Base-by-base conservation (phyloP, 2,329 filamentous ascomycete genomes). In the Colletotrichum scovillei region DNA sequence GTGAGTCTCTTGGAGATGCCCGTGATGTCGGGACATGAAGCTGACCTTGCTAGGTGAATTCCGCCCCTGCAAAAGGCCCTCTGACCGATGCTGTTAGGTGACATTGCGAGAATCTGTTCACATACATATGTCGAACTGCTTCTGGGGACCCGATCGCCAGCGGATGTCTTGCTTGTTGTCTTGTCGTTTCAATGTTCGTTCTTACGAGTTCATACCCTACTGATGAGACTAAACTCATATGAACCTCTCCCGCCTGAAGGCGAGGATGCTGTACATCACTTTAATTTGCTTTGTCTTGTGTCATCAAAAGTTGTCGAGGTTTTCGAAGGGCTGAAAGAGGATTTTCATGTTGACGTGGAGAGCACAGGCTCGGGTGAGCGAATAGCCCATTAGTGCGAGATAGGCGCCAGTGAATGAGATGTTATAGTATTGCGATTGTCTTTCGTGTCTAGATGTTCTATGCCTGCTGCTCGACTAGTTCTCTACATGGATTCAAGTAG, bases 131-230 rank as follows among this genome's bases (percentile, higher is more conserved):
- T 32, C 46, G 46, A 42, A 22, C 26, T 26, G 4, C 28, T 24
- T 5, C 19, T 38, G 22, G 6, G n/a, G 8, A 19, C 11, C 11
- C 14, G 12, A 35, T 12, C 46, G 28, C 62, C 19, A 46, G 46
- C 32, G 5, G 52, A 55, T 42, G 32, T 28, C 19, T 22, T 22
- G 16, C 49, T 55, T 30, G n/a, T 28, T 11, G 22, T 14, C n/a
- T n/a, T 30, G 24, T 56, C 32, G 32, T 65, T 57, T 46, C 28
- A 24, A 7, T 9, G 11, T n/a, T 49, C 12, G 26, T 49, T 55
- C 63, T 38, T 70, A 52, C 32, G n/a, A 55, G 53, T 30, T 64
- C 69, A 72, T 72, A 55, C 65, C 66, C 42, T 66, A 46, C 55
- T 38, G 42, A 60, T 53, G 59, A 58, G n/a, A 26, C 69, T 32